Conservation (phyloP, 306 rosid species). For the Acacia crassicarpa region DNA sequence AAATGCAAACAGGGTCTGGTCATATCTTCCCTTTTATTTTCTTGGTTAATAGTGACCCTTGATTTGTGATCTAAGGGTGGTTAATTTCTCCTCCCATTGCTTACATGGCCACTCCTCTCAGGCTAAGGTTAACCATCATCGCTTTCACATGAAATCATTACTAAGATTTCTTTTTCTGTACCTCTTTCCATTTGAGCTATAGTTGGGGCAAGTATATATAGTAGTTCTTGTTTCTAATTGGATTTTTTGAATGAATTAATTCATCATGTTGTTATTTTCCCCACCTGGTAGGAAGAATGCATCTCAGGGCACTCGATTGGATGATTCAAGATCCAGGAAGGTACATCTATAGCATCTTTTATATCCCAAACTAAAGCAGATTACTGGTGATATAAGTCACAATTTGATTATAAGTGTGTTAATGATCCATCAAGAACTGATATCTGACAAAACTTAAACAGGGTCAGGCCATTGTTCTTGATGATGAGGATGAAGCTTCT, state of each 20-base stretch:
- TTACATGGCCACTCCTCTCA: neutral
- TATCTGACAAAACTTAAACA: conserved; percentile 34
- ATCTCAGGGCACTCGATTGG: conserved; percentile 35
- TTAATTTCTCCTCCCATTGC: neutral
- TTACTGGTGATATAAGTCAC: conserved; percentile 1
- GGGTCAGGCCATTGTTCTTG: conserved; percentile 71
- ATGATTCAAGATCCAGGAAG: conserved; percentile 51
- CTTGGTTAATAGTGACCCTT: neutral
- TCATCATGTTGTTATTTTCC: neutral
- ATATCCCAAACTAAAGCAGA: conserved; percentile 14
- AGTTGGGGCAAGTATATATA: neutral
- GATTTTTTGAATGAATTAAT: conserved; percentile 31
- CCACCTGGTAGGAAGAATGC: conserved; percentile 50
- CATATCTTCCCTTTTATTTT: neutral
- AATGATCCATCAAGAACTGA: conserved; percentile 17
- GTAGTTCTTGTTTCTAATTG: conserved; percentile 15
- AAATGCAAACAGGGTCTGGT: neutral
- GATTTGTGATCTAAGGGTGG: neutral
- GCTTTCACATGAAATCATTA: conserved; percentile 13
- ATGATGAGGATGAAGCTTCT: conserved; percentile 46
- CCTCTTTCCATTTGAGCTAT: conserved; percentile 1
- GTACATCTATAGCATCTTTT: conserved; percentile 38
- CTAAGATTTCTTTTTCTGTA: neutral
- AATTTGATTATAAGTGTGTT: conserved; percentile 24
- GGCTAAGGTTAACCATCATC: neutral